Evolutionary conservation across 2,329 filamentous ascomycete species (phyloP).

Genomic region (Stemphylium vesicarium): DNA sequence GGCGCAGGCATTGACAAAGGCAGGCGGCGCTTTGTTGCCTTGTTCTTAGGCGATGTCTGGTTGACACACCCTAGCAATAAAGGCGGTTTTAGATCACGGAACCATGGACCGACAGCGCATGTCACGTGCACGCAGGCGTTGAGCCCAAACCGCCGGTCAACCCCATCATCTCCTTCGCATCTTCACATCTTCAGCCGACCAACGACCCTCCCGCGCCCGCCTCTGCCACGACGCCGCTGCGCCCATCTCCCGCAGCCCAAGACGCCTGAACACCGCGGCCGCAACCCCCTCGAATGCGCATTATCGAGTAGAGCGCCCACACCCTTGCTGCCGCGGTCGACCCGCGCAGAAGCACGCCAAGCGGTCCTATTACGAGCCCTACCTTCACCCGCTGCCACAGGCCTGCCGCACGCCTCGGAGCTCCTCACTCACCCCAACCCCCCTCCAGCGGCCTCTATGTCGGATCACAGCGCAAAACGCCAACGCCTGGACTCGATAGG

Average conservation of each 20-base stretch:
- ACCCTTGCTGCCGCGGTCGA: constrained; percentile 37
- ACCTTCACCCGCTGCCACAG: constrained; percentile 25
- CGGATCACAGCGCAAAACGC: constrained; percentile 48
- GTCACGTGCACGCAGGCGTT: constrained; percentile 21
- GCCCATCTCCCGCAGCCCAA: constrained; percentile 10
- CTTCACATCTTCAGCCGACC: constrained; percentile 21
- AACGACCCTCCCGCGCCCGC: constrained; percentile 15
- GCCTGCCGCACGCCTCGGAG: constrained; percentile 23
- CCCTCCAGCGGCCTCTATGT: constrained; percentile 34
- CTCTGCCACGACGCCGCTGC: neutral
- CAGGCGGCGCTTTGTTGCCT: neutral
- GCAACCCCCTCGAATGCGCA: constrained; percentile 38
- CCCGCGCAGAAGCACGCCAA: constrained; percentile 39
- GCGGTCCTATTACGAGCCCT: constrained; percentile 32
- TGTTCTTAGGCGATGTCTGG: neutral
- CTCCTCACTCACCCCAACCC: constrained; percentile 11
- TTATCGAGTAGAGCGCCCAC: constrained; percentile 31
- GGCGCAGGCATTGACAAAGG: constrained; percentile 23
- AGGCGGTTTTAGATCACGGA: constrained; percentile 11
- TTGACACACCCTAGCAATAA: constrained; percentile 11
- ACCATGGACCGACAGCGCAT: neutral
- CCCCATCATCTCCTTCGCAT: constrained; percentile 20
- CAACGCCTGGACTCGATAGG: constrained; percentile 49
- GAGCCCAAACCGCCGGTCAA: constrained; percentile 20
- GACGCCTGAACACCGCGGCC: constrained; percentile 9